Evolutionary conservation across 2,329 filamentous ascomycete genomes (phyloP), one percentile per base, ranked within the genome.

Genomic region (Dendryphion nanum): DNA sequence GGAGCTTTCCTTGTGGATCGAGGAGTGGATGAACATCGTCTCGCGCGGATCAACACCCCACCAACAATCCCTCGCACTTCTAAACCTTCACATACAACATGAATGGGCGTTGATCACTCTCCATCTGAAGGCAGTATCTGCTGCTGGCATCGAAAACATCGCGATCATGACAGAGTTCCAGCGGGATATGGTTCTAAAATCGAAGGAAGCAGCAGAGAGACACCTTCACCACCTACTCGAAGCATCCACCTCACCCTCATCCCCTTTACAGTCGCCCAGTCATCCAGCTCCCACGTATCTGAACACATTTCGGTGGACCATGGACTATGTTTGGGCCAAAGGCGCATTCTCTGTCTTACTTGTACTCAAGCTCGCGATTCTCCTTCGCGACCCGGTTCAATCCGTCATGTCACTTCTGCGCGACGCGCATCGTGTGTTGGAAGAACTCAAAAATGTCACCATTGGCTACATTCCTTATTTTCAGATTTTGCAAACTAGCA

Each of bases 241-340:
- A 21, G 48, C 47, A 3, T 48, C 51, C 14, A 43, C 45, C 5
- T 37, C 48, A 2, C 44, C 48, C 5, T 30, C 42, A 4, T 51
- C 50, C 4, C 70, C 30, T 20, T n/a, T n/a, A n/a, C 5, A 7
- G 23, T 14, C 31, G 29, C 15, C 35, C 5, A 18, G 15, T 20
- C 17, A 30, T 15, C 35, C 45, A 1, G 40, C 41, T 6, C 42
- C 50, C 4, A 45, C 51, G 2, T 79, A 79, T 46, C 67, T 79
- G 6, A 68, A 64, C 12, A 74, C 72, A 13, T 68, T 79, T 21
- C 70, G 68, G 19, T 78, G 73, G 45, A 74, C 75, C 0, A 76
- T 77, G 68, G 75, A 78, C 38, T 79, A 78, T 41, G 75, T 79
- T 15, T 78, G 76, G 75, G 76, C 75, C 0, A 79, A 79, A 51